Evolutionary conservation across 345 rosid genomes (phyloP), one percentile per base, ranked within the genome.

Genomic region (Murraya koenigii): DNA sequence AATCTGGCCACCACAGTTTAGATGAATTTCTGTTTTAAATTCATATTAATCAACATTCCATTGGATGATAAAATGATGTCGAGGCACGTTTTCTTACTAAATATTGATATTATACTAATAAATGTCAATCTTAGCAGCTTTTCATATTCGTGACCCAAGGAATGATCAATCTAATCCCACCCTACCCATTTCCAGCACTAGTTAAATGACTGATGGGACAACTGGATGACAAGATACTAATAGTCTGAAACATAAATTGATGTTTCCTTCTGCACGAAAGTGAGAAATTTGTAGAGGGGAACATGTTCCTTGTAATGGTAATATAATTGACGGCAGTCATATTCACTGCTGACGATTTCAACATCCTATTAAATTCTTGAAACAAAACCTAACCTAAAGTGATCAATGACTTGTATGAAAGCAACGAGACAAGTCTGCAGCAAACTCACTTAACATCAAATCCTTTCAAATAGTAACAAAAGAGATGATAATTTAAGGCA

Each of bases 361-460:
- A 32, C 33, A 28, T 62, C 66, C 19, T 62, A 15, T 44, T 28
- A 62, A 17, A 17, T 62, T 60, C 6, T 60, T 15, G 22, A 62
- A 62, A 28, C 66, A 26, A 62, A 62, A 62, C 66, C 66, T 60
- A 36, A 62, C 17, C 33, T 28, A 4, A 28, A 62, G 33, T 15
- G 13, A 60, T 47, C 15, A 32, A 23, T 69, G 74, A 44, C 60
- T n/a, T 26, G 25, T 14, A 19, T 8, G 44, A 39, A 5, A 41
- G 72, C 58, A 44, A 69, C 19, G 14, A 38, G 52, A n/a, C 28
- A 44, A 41, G 32, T 67, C 71, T 20, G 20, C 33, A 8, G 55
- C 13, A 69, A 38, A 69, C 55, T 69, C 35, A 41, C 22, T 69
- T 47, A 69, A 69, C 72, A 44, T 44, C n/a, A 25, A 69, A 69